Evolutionary conservation across 2,329 filamentous ascomycete species (phyloP).

Genomic region (Fusarium sp.): DNA sequence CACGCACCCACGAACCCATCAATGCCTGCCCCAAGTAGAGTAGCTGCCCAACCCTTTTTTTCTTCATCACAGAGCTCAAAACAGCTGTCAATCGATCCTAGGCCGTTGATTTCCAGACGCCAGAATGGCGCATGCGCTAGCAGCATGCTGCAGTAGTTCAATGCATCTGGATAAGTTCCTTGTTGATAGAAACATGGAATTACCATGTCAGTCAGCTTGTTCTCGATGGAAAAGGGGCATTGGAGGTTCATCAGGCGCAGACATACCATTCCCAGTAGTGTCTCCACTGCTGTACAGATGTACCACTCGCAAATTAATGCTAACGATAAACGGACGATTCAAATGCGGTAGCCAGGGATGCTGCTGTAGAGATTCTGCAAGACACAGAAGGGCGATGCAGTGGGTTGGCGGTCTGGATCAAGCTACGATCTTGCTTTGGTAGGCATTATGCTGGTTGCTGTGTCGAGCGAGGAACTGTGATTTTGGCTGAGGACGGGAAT

Average conservation of each 20-base stretch:
- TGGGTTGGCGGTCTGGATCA: conserved; percentile 35
- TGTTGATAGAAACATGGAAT: conserved; percentile 31
- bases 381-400: conserved; percentile 22
- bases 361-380: conserved; percentile 34
- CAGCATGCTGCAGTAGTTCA: conserved; percentile 42
- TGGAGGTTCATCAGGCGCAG: conserved; percentile 18
- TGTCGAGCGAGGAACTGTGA: background rate
- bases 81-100: conserved; percentile 27
- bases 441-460: conserved; percentile 14
- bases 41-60: background rate
- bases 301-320: conserved; percentile 9
- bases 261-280: conserved; percentile 22
- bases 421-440: background rate
- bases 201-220: conserved; percentile 21
- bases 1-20: background rate
- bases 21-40: background rate
- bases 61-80: conserved; percentile 1
- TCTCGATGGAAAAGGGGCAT: conserved; percentile 37
- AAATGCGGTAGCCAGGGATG: conserved; percentile 24
- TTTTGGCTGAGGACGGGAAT: conserved; percentile 4
- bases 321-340: conserved; percentile 16
- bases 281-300: background rate
- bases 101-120: conserved; percentile 32
- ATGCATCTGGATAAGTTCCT: conserved; percentile 37
- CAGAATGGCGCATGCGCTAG: conserved; percentile 40